Evolutionary conservation across 1,139 yeast genomes (phyloP), one percentile per base, ranked within the genome.

Genomic region (Suhomyces bolitotheri): DNA sequence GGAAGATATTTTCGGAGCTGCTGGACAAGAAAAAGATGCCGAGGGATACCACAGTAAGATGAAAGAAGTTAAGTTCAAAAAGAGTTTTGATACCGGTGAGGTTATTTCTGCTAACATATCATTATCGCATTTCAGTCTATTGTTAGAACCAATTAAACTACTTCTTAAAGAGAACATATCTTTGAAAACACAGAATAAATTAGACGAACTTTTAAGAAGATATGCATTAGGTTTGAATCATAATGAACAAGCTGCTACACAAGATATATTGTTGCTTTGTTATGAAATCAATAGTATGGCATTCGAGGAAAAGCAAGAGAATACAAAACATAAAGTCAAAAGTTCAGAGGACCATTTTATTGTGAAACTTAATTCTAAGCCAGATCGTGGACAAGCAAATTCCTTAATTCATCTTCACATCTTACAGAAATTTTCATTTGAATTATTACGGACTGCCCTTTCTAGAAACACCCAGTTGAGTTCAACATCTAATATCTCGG

Each of bases 1-100:
- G 96, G 96, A 89, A 54, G 97, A 92, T 53, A 76, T 80, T 3
- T 90, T 92, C 60, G 99, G 98, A 12, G 78, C 84, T 5, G 88
- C 96, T 7, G 96, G 97, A 24, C 83, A 83, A 53, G 98, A 92
- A 54, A 92, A 94, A 56, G 98, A 92, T 48, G 90, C 94, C 11
- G 97, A 89, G 44, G 96, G 90, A 17, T 92, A 92, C 53, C 78
- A 77, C 34, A 82, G 88, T 33, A 82, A 82, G 44, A 86, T 89
- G 82, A 87, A 85, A 51, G 98, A 92, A 66, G 94, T 92, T 26
- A 89, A 87, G 53, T 82, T 80, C 49, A 87, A 87, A 53, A 89
- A 87, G 61, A 84, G 96, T 68, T 85, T 69, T 55, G 97, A 92
- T 49, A 81, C 95, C 5, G 94, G 83, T 25, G 96, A 90, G 58